Base-by-base conservation (phyloP, 2,329 filamentous ascomycete species). In the Cordyceps javanica region DNA sequence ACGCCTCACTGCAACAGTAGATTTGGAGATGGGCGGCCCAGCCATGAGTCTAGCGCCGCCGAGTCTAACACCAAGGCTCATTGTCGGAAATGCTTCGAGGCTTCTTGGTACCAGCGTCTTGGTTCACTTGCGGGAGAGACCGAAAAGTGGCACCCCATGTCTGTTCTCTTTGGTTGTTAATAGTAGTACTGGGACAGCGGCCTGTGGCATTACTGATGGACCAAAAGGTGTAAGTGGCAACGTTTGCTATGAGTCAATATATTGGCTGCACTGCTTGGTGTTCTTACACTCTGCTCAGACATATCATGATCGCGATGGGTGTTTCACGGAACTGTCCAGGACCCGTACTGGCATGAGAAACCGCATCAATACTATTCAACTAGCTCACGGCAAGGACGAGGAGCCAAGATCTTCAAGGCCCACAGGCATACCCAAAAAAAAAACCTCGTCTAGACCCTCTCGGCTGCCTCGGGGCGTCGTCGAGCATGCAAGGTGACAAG, bases 381-480 rank as follows among this genome's bases (percentile, higher is more conserved):
- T 49, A 49, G 42, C 53, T 38, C 53, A 25, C 54, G 44, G 25
- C 26, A 46, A 34, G 36, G 21, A 5, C n/a, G 8, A 55, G 30
- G 9, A 56, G 54, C 44, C 54, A 56, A 56, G 54, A 56, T 56
- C 54, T 56, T 48, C 44, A 46, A 41, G 54, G 44, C 45, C 54
- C 54, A 56, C 54, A 49, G 26, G n/a, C 25, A 26, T 32, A 36
- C 54, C 54, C 34, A 11, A 28, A 21, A 38, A 55, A 28, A 30
- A 45, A 45, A n/a, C 26, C 32, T 41, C 44, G 25, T 48, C 42
- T 32, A 19, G 32, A 49, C 34, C 44, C 44, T 49, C 45, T 56
- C 45, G 52, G 52, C 28, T 45, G 52, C 52, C 41, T 45, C 52
- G 52, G 52, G n/a, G 52, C 52, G 32, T 34, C 30, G 28, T 46